Conservation (phyloP, 139 green algal species). For the Micractinium sp. region DNA sequence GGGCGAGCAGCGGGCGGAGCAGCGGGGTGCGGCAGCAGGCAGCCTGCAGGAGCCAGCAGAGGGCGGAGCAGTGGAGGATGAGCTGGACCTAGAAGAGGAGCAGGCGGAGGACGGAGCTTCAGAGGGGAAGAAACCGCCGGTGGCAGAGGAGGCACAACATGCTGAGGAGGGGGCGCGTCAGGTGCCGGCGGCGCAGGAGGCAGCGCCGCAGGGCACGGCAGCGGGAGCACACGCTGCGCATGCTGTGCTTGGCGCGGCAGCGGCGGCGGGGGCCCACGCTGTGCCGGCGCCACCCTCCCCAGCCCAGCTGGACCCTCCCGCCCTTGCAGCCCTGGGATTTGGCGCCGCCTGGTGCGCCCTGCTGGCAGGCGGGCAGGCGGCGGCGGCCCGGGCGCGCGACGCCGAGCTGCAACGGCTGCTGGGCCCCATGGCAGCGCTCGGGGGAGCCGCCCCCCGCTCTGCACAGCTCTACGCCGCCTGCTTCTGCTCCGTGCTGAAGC, state of each 20-base stretch:
- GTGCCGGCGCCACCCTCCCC: no score
- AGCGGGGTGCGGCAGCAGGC: no score
- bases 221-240: background rate
- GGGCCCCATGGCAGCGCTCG: background rate
- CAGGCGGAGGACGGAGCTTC: no score
- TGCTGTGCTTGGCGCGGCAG: background rate
- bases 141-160: no score
- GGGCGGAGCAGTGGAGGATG: no score
- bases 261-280: background rate
- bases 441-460: background rate
- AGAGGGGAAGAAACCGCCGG: no score
- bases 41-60: no score
- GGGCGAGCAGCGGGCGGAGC: no score
- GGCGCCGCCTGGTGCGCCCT: background rate
- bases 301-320: background rate
- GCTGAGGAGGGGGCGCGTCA: background rate
- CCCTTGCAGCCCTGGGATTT: background rate
- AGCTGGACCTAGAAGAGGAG: no score
- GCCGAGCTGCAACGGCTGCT: background rate
- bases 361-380: background rate
- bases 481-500: constrained; percentile 5
- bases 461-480: background rate
- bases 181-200: background rate
- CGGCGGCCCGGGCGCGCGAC: background rate
- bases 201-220: no score